Conservation (phyloP, 306 rosid species). For the barrel medic (Medicago truncatula) region DNA sequence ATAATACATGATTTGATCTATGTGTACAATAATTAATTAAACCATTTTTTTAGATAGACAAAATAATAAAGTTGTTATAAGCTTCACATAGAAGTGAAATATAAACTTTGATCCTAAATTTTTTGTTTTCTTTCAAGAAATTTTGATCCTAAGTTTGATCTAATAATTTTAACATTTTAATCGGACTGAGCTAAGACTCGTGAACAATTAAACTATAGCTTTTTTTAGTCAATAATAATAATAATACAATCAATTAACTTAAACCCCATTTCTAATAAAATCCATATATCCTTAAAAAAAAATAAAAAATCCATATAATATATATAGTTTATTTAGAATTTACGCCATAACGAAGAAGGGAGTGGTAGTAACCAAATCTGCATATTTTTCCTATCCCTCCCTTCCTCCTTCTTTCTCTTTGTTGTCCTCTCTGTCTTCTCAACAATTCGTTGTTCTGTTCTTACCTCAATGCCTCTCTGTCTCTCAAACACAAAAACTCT, state of each 20-base stretch:
- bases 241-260: constrained; percentile 17
- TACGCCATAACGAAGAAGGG: background rate
- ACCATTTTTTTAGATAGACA: no score
- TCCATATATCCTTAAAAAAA: background rate
- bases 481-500: constrained; percentile 24
- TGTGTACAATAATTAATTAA: no score
- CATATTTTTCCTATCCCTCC: background rate
- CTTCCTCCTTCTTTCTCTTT: constrained; percentile 31
- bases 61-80: no score
- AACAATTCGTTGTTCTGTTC: constrained; percentile 49
- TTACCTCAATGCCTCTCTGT: constrained; percentile 32
- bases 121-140: no score
- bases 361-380: constrained; percentile 40
- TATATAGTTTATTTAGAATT: background rate
- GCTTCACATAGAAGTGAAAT: no score
- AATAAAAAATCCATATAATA: background rate
- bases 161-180: no score
- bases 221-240: no score
- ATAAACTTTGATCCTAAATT: no score
- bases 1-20: no score
- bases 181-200: no score
- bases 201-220: no score
- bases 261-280: constrained; percentile 26
- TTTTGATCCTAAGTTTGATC: no score
- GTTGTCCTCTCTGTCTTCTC: constrained; percentile 38